Conservation (phyloP, 139 green algal species). For the Nannochloris sp. region DNA sequence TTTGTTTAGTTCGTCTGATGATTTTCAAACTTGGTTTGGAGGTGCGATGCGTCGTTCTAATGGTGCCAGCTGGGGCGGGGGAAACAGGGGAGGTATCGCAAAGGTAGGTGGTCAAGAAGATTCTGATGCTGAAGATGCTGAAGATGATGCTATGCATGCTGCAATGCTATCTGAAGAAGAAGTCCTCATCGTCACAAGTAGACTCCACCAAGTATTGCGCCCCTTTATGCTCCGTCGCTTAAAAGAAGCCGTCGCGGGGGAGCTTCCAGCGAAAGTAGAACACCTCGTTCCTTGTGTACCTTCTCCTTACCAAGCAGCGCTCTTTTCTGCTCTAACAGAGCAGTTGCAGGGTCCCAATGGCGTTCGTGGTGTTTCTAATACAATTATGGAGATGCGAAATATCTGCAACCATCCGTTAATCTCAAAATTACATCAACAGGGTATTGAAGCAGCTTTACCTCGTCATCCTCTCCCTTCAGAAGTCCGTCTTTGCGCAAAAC, state of each 20-base stretch:
- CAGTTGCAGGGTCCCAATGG: slow-evolving; percentile 16
- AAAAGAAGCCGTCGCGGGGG: slow-evolving; percentile 49
- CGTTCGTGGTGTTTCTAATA: slow-evolving; percentile 67
- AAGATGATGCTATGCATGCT: slow-evolving; percentile 17
- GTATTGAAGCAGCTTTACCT: slow-evolving; percentile 12
- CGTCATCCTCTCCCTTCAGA: slow-evolving; percentile 41
- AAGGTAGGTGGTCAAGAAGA: background rate
- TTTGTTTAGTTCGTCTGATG: slow-evolving; percentile 65
- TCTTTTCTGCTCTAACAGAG: background rate
- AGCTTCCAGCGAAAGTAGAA: slow-evolving; percentile 51
- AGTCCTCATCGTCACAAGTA: slow-evolving; percentile 77
- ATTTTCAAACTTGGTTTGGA: slow-evolving; percentile 67
- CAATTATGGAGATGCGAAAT: slow-evolving; percentile 92
- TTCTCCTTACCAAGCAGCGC: background rate
- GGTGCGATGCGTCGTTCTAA: slow-evolving; percentile 15
- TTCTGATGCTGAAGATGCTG: background rate
- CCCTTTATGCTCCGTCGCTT: slow-evolving; percentile 71
- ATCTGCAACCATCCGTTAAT: slow-evolving; percentile 81
- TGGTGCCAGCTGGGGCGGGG: background rate
- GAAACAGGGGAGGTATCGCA: background rate
- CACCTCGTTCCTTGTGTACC: background rate
- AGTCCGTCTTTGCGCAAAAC: slow-evolving; percentile 69
- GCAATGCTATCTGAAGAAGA: slow-evolving; percentile 75
- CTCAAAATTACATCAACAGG: background rate
- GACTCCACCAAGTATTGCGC: slow-evolving; percentile 76